Evolutionary conservation across 768 basidiomycete species (phyloP).

Genomic region (Dioszegia aurantiaca): DNA sequence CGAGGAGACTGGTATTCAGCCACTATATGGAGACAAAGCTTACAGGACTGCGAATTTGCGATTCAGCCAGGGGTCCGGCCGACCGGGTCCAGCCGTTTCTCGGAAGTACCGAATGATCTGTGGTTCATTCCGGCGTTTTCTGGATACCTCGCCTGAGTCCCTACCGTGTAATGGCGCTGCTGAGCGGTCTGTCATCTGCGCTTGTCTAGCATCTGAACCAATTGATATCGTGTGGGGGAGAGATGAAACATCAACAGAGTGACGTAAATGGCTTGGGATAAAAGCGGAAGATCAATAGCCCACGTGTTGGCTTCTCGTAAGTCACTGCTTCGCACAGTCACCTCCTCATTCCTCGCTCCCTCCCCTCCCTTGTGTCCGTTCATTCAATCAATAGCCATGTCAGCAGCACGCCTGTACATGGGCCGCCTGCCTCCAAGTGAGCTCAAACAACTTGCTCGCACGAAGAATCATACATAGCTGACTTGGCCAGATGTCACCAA

Average conservation of each 20-base stretch:
- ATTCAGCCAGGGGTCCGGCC: constrained; percentile 31
- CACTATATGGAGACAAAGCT: constrained; percentile 7
- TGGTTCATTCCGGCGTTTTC: not conserved
- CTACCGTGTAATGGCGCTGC: not conserved
- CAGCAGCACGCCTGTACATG: constrained; percentile 39
- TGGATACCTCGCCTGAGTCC: not conserved
- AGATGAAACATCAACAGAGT: not conserved
- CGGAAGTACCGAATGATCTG: not conserved
- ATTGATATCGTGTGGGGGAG: too few relatives aligned
- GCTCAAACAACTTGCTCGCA: constrained; percentile 1
- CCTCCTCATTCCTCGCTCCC: not conserved
- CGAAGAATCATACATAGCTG: not conserved
- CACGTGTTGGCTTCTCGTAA: too few relatives aligned
- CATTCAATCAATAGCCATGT: constrained; percentile 32
- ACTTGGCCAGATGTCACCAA: constrained; percentile 29
- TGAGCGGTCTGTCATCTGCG: constrained; percentile 4
- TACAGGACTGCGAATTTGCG: constrained; percentile 32
- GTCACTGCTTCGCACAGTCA: too few relatives aligned
- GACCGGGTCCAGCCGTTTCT: constrained; percentile 4
- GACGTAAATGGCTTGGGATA: constrained; percentile 3
- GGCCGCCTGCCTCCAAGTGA: constrained; percentile 44
- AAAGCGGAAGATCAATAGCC: not conserved
- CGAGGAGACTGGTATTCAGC: constrained; percentile 54
- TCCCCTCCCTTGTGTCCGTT: not conserved
- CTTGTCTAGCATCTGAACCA: not conserved